Conservation (phyloP, 2,329 filamentous ascomycete genomes). For the Cytospora piceicola region DNA sequence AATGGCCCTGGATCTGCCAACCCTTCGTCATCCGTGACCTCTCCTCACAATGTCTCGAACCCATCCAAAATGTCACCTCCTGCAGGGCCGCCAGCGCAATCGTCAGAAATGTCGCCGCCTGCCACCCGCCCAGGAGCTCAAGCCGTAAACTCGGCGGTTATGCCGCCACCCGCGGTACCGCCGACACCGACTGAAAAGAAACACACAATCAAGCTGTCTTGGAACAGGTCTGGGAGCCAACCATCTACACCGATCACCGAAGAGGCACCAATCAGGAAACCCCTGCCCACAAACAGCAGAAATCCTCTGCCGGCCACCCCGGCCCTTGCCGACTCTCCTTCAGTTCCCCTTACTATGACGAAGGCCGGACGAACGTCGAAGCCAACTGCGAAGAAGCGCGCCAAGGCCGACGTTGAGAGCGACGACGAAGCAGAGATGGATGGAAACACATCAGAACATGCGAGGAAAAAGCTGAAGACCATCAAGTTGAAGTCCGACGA, state of each 20-base stretch:
- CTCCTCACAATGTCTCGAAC: conserved; percentile 22
- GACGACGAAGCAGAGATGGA: conserved; percentile 43
- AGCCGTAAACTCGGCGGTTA: conserved; percentile 18
- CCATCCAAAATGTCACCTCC: conserved; percentile 26
- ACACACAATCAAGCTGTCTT: conserved; percentile 36
- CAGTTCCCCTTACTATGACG: conserved; percentile 47
- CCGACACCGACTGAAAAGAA: conserved; percentile 30
- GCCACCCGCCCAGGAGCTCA: background rate
- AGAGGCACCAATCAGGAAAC: conserved; percentile 26
- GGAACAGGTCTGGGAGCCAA: conserved; percentile 30
- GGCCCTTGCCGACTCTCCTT: conserved; percentile 36
- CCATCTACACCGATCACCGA: conserved; percentile 37
- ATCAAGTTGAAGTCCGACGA: conserved; percentile 39
- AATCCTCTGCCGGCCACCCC: conserved; percentile 40
- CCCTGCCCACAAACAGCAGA: conserved; percentile 32
- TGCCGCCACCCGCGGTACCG: conserved; percentile 29
- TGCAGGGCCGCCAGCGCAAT: conserved; percentile 2
- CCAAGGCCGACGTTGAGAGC: conserved; percentile 58
- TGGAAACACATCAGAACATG: conserved; percentile 46
- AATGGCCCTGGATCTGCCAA: conserved; percentile 22
- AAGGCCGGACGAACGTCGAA: conserved; percentile 65
- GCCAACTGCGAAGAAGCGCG: conserved; percentile 65
- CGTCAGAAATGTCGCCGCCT: conserved; percentile 12
- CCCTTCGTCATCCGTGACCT: conserved; percentile 4
- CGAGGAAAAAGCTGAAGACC: conserved; percentile 37